Evolutionary conservation across 768 basidiomycete genomes (phyloP).

Genomic region (Leccinum pellstonianum): DNA sequence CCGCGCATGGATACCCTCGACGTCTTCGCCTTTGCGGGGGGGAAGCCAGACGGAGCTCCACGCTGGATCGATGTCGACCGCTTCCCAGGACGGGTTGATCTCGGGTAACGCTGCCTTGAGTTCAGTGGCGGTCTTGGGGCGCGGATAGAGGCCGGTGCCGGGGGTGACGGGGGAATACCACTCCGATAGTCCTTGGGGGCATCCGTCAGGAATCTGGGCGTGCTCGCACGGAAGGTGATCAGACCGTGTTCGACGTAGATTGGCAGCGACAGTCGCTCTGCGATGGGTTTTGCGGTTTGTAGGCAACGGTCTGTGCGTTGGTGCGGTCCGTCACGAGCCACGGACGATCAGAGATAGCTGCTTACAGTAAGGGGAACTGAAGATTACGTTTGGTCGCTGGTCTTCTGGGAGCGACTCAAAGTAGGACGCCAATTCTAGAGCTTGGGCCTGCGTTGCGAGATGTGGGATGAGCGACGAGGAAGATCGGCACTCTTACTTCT

Average conservation of each 20-base stretch:
- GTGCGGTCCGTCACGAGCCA: neutral
- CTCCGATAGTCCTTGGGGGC: constrained; percentile 57
- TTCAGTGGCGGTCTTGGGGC: constrained; percentile 55
- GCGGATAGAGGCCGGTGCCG: constrained; percentile 72
- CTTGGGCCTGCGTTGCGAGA: constrained; percentile 52
- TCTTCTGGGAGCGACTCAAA: constrained; percentile 63
- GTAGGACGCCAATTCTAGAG: constrained; percentile 66
- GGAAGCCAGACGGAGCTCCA: constrained; percentile 70
- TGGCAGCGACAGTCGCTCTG: constrained; percentile 60
- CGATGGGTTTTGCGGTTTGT: constrained; percentile 70
- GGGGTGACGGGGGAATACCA: constrained; percentile 76
- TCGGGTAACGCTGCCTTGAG: constrained; percentile 53
- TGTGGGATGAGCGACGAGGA: neutral
- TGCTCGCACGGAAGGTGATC: constrained; percentile 11
- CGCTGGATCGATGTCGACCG: constrained; percentile 58
- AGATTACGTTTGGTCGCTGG: constrained; percentile 71
- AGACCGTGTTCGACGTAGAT: constrained; percentile 79
- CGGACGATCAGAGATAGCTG: neutral
- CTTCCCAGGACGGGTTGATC: constrained; percentile 63
- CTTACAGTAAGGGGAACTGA: constrained; percentile 83
- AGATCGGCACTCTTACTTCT: constrained; percentile 41
- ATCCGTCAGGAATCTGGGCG: neutral
- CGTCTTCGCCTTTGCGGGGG: constrained; percentile 69
- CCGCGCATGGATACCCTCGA: constrained; percentile 62
- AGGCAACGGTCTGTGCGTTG: constrained; percentile 71